Base-by-base conservation (phyloP, 73 alveolate species). In the Paramecium caudatum region DNA sequence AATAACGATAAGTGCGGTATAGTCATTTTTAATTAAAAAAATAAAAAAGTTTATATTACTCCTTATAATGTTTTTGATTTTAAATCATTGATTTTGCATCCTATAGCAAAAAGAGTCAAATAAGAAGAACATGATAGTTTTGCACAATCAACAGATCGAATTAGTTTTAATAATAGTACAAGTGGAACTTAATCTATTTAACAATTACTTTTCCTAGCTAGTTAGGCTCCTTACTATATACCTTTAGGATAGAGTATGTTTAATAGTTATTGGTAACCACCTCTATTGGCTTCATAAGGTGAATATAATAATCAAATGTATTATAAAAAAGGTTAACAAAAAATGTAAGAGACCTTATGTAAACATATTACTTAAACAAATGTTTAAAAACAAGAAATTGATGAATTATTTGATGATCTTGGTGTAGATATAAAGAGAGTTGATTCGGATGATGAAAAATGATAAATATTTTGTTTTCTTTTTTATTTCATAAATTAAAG, bases 351-450 rank as follows among this genome's bases (percentile, higher is more conserved):
- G 7, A 21, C 19, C 39, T 32, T 32, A 65, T 12, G 27, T 2
- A 30, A 2, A 65, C 34, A 1, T 16, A 30, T 25, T 50, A 50
- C n/a, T 4, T 36, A 23, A 32, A 13, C 1, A 65, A 0, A 5
- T 8, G n/a, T 7, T 41, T 1, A 25, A 12, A 63, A 65, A 36
- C 50, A n/a, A 10, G 55, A 36, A 10, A 32, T 65, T 25, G 48
- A 65, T 65, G 61, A 65, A 1, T 10, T 65, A 25, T 65, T 65
- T 16, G 83, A 36, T 15, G 12, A 65, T 27, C 9, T 10, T 5
- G 80, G 80, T 32, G 49, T 65, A 9, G 83, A 65, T 65, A 65
- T 65, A n/a, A 65, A 65, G 34, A 15, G 27, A 65, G 83, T 65
- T 21, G 39, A 65, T 36, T n/a, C 83, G 5, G 83, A 65, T 65